Evolutionary conservation across 73 alveolate species (phyloP).

Genomic region (Breviolum minutum): DNA sequence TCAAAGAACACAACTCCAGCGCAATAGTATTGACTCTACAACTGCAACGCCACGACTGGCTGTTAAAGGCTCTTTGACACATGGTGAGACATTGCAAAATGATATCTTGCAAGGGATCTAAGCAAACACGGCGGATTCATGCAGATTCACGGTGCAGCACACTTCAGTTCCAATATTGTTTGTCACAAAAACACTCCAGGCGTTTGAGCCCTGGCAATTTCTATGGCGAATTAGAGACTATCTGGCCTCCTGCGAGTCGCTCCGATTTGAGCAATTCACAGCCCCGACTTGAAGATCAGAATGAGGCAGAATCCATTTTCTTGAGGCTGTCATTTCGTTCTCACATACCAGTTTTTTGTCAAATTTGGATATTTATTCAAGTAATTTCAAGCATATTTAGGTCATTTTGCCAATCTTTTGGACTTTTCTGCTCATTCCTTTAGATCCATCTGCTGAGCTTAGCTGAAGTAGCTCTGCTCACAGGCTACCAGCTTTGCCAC

Average conservation of each 20-base stretch:
- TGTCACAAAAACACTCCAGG: too few species aligned
- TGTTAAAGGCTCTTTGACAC: neutral
- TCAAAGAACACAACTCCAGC: neutral
- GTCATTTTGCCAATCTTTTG: neutral
- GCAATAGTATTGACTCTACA: too few species aligned
- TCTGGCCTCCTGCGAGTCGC: slow-evolving; percentile 1
- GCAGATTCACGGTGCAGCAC: neutral
- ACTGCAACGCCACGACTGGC: too few species aligned
- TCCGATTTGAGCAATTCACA: slow-evolving; percentile 40
- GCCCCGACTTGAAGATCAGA: slow-evolving; percentile 23
- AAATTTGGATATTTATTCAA: too few species aligned
- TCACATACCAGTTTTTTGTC: too few species aligned
- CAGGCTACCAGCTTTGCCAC: slow-evolving; percentile 88
- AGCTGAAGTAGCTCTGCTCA: slow-evolving; percentile 85
- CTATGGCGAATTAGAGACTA: slow-evolving; percentile 24
- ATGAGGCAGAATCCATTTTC: neutral
- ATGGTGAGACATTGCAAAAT: slow-evolving; percentile 13
- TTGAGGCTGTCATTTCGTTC: too few species aligned
- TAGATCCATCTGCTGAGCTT: neutral
- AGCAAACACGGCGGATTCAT: neutral
- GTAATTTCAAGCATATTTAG: too few species aligned
- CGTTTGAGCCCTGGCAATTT: neutral
- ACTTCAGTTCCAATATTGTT: neutral
- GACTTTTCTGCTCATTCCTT: neutral
- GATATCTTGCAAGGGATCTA: neutral